Conservation (phyloP, 2,329 filamentous ascomycete genomes). For the Talaromyces sp. region DNA sequence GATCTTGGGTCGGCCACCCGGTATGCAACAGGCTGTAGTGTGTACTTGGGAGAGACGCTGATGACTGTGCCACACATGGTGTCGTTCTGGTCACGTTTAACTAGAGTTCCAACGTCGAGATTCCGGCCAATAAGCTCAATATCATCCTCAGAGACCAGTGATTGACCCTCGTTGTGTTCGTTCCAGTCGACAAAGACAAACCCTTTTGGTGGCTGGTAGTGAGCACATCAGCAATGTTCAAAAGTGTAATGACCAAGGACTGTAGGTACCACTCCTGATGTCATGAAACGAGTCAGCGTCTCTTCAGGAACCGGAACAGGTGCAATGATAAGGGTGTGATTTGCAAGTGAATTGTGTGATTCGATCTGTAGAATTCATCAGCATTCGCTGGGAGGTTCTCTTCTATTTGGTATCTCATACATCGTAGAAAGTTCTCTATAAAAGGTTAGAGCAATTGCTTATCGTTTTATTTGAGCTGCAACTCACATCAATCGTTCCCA, state of each 20-base stretch:
- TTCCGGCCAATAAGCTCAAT: constrained; percentile 51
- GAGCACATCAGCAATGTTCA: not conserved
- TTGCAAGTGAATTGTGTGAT: constrained; percentile 23
- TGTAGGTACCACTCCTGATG: constrained; percentile 16
- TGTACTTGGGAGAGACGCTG: constrained; percentile 43
- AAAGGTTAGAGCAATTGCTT: constrained; percentile 1
- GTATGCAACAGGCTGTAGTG: constrained; percentile 30
- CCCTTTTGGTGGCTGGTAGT: constrained; percentile 41
- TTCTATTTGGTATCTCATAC: constrained; percentile 1
- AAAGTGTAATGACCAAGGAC: not conserved
- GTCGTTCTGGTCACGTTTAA: constrained; percentile 46
- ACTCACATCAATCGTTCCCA: constrained; percentile 18
- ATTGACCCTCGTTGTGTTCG: constrained; percentile 35
- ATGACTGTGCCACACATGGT: constrained; percentile 53
- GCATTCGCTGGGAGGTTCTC: not conserved
- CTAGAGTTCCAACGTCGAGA: constrained; percentile 51
- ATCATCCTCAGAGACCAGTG: constrained; percentile 38
- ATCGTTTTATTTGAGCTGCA: not conserved
- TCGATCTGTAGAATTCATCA: constrained; percentile 14
- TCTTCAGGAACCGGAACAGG: constrained; percentile 24
- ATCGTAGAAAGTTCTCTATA: constrained; percentile 11
- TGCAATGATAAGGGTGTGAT: constrained; percentile 22
- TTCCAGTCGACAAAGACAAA: constrained; percentile 45
- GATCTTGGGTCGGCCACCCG: constrained; percentile 17
- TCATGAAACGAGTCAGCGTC: constrained; percentile 21